phyloP scores from a whole-genome alignment of 2,329 filamentous ascomycete genomes.

The Pyrenochaeta sp. region DNA sequence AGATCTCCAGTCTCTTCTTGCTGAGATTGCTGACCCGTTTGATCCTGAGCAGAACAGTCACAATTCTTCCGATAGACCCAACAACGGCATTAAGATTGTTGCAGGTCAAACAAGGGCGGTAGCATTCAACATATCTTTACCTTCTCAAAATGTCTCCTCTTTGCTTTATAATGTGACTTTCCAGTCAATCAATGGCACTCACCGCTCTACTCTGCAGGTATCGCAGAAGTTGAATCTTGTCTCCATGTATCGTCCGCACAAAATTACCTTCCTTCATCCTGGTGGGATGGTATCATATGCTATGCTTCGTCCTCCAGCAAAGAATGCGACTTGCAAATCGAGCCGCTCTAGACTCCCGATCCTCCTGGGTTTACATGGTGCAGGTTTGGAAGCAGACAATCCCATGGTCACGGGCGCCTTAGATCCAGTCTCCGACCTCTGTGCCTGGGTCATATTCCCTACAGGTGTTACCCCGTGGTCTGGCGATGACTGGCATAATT shows the following conservation, averaged over 20 bases:
- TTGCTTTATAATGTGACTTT: slow-evolving; percentile 38
- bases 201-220: slow-evolving; percentile 25
- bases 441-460: slow-evolving; percentile 64
- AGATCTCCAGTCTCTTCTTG: slow-evolving; percentile 19
- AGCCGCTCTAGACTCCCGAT: slow-evolving; percentile 51
- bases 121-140: slow-evolving; percentile 43
- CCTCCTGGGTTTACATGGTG: slow-evolving; percentile 62
- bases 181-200: slow-evolving; percentile 15
- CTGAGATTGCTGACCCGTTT: slow-evolving; percentile 13
- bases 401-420: slow-evolving; percentile 56
- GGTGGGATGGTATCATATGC: slow-evolving; percentile 64
- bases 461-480: slow-evolving; percentile 66
- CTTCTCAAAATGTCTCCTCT: slow-evolving; percentile 28
- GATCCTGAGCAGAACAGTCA: slow-evolving; percentile 17
- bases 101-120: slow-evolving; percentile 54
- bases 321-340: slow-evolving; percentile 41
- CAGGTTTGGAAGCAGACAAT: slow-evolving; percentile 63
- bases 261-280: slow-evolving; percentile 63
- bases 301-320: slow-evolving; percentile 62
- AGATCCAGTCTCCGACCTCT: slow-evolving; percentile 59
- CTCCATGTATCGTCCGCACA: slow-evolving; percentile 55
- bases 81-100: slow-evolving; percentile 23
- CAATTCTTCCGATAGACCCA: neutral
- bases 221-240: slow-evolving; percentile 33
- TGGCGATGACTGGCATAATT: slow-evolving; percentile 68